Base-by-base conservation (phyloP, 495 filamentous ascomycete genomes). In the Clohesyomyces aquaticus region DNA sequence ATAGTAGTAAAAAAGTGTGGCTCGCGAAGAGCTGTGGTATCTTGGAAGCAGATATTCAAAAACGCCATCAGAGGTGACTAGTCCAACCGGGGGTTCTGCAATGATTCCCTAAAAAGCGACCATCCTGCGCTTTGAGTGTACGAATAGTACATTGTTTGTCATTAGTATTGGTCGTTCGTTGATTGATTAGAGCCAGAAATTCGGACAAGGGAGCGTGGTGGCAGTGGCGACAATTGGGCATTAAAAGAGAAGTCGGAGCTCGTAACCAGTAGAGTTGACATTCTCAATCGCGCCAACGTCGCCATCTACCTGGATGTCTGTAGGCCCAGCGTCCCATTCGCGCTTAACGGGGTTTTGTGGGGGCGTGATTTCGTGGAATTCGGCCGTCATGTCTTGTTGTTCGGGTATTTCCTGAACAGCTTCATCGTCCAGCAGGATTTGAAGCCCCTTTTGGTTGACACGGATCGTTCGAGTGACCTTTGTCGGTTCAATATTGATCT, bases 351-450 rank as follows among this genome's bases (percentile, higher is more conserved):
- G 72, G 10, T 55, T 55, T 28, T n/a, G 42, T 22, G 50, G 52
- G 9, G 74, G 58, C 19, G 71, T 65, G 42, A 74, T 65, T 65
- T 85, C 79, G 45, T 72, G 73, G 65, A 88, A 81, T 68, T 88
- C 86, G 54, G 82, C 83, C 28, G 82, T 81, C 87, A 98, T 93
- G 69, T 96, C 93, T 71, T 97, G 91, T 8, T 93, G 91, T 76
- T 98, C 94, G 0, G 86, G 81, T 16, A 98, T 80, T 73, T 92
- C 88, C n/a, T 83, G 83, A 19, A 98, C 85, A 27, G 94, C 86
- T 49, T 96, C 91, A 63, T 98, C 90, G 73, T 98, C 94, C 55
- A 98, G 81, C 72, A 93, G 85, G 47, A 98, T 87, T 65, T 89
- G 84, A 3, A 97, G 73, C 0, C 92, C 91, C 58, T 84, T 83